Conservation (phyloP, 78 protist species). For the Planoprotostelium fungivorum region DNA sequence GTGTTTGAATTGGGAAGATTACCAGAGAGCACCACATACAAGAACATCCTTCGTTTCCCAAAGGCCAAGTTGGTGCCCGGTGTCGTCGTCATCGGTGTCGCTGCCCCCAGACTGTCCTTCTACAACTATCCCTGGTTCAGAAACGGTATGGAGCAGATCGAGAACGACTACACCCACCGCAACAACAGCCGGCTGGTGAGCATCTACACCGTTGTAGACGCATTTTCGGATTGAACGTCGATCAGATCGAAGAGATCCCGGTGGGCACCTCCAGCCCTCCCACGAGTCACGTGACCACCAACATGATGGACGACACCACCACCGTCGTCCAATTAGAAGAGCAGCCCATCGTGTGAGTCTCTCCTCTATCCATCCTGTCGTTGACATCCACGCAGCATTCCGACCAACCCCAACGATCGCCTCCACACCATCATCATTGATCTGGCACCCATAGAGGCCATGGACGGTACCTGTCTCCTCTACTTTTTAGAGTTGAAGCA, state of each 20-base stretch:
- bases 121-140: slow-evolving; percentile 9
- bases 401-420: no score
- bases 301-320: not conserved
- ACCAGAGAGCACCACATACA: slow-evolving; percentile 38
- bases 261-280: no score
- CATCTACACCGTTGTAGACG: not conserved
- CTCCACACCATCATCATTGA: not conserved
- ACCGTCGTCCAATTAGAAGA: not conserved
- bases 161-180: not conserved
- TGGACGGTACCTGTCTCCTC: not conserved
- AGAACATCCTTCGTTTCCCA: slow-evolving; percentile 34
- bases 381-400: no score
- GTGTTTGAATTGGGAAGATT: slow-evolving; percentile 32
- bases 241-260: not conserved
- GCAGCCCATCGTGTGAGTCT: not conserved
- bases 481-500: not conserved
- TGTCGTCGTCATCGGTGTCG: slow-evolving; percentile 23
- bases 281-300: no score
- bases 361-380: not conserved
- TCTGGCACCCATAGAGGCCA: not conserved
- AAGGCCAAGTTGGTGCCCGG: slow-evolving; percentile 23
- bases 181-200: no score
- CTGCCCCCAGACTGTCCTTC: slow-evolving; percentile 43
- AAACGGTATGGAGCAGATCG: not conserved
- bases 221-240: not conserved